phyloP scores from a whole-genome alignment of 352 stramenopile species.

The Globisporangium echinulatum region DNA sequence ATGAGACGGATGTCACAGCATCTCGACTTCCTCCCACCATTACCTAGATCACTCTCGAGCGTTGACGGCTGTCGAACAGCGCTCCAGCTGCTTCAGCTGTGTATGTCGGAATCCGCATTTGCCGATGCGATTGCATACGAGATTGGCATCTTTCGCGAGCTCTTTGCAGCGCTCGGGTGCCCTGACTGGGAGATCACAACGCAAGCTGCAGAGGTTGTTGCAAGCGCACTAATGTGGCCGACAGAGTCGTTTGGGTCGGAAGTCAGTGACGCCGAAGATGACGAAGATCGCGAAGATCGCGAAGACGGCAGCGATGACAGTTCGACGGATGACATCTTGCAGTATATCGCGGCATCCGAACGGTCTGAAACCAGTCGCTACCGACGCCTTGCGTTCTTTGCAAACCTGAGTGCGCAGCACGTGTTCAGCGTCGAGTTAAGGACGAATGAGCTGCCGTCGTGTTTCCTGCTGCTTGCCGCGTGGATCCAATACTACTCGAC shows the following conservation, averaged over 20 bases:
- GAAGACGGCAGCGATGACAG: neutral
- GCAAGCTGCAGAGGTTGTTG: slow-evolving; percentile 1
- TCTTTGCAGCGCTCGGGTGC: slow-evolving; percentile 15
- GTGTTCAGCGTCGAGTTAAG: slow-evolving; percentile 4
- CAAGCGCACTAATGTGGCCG: neutral
- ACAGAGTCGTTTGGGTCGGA: neutral
- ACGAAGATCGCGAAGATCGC: neutral
- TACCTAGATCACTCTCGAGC: neutral
- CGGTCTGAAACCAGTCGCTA: slow-evolving; percentile 2
- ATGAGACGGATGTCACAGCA: neutral
- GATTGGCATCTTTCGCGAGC: slow-evolving; percentile 10
- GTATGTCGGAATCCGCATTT: slow-evolving; percentile 4
- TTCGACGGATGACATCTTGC: neutral
- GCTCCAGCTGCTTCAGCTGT: slow-evolving; percentile 5
- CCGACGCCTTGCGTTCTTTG: slow-evolving; percentile 12
- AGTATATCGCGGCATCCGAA: slow-evolving; percentile 1
- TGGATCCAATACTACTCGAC: slow-evolving; percentile 28
- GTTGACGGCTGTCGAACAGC: neutral
- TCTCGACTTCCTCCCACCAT: slow-evolving; percentile 1
- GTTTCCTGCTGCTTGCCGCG: slow-evolving; percentile 19
- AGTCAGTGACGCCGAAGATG: neutral
- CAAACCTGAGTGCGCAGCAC: slow-evolving; percentile 6
- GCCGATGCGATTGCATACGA: slow-evolving; percentile 7
- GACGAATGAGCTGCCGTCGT: slow-evolving; percentile 10
- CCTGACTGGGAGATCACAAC: slow-evolving; percentile 7